phyloP scores from a whole-genome alignment of 2,329 filamentous ascomycete genomes.

The Dactylellina leptospora region DNA sequence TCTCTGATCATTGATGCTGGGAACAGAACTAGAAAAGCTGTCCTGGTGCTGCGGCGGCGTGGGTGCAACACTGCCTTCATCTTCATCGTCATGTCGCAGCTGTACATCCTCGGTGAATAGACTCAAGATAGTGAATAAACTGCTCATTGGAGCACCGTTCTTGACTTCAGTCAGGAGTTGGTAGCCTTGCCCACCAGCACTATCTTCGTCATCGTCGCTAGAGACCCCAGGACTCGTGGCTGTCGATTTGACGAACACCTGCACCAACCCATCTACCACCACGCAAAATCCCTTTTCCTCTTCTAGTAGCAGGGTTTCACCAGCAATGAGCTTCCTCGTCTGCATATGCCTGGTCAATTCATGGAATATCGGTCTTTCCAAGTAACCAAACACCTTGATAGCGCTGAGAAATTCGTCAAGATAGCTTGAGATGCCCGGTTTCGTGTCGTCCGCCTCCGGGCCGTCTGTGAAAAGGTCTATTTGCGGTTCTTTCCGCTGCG shows the following conservation, averaged over 20 bases:
- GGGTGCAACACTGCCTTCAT: constrained; percentile 58
- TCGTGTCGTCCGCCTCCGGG: constrained; percentile 81
- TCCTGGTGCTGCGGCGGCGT: constrained; percentile 37
- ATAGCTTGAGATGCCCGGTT: constrained; percentile 93
- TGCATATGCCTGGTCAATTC: constrained; percentile 98
- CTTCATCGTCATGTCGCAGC: constrained; percentile 75
- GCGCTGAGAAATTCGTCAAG: constrained; percentile 97
- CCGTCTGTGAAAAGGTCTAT: constrained; percentile 94
- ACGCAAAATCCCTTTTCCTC: constrained; percentile 98
- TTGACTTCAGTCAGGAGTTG: constrained; percentile 96
- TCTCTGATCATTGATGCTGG: not conserved
- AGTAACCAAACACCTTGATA: constrained; percentile 98
- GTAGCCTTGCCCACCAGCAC: constrained; percentile 77
- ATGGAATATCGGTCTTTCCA: constrained; percentile 96
- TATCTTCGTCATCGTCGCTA: constrained; percentile 65
- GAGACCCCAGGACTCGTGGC: constrained; percentile 63
- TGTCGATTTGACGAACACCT: constrained; percentile 96
- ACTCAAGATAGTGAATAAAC: constrained; percentile 94
- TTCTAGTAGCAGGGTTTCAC: constrained; percentile 92
- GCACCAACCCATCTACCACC: constrained; percentile 93
- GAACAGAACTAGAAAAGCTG: constrained; percentile 32
- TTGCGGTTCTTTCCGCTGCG: constrained; percentile 93
- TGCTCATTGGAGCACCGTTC: constrained; percentile 98
- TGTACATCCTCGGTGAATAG: constrained; percentile 95
- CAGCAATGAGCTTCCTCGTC: constrained; percentile 92